Conservation (phyloP, 2,329 filamentous ascomycete species). For the Penicillium janthinellum region DNA sequence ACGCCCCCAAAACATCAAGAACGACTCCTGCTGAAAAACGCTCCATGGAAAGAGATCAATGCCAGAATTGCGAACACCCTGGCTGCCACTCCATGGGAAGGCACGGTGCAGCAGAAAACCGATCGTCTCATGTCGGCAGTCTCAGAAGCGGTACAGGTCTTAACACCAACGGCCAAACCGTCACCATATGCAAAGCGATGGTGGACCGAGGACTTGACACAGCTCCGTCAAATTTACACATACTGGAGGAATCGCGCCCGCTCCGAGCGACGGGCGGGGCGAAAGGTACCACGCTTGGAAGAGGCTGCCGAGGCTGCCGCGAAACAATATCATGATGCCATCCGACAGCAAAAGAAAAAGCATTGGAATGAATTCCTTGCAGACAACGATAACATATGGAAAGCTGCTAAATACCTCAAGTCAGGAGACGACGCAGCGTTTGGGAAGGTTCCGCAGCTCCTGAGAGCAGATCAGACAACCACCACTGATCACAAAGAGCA, state of each 20-base stretch:
- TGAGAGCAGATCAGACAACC: constrained; percentile 17
- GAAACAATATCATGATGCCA: constrained; percentile 24
- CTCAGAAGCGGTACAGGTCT: constrained; percentile 15
- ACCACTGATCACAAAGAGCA: constrained; percentile 17
- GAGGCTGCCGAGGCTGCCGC: constrained; percentile 15
- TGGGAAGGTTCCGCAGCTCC: constrained; percentile 18
- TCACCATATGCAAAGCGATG: constrained; percentile 26
- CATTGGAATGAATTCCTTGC: constrained; percentile 29
- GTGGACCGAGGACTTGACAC: constrained; percentile 26
- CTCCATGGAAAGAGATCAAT: constrained; percentile 27
- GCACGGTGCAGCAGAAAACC: constrained; percentile 22
- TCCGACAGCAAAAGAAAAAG: constrained; percentile 29
- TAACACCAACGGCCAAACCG: constrained; percentile 21
- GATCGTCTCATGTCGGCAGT: constrained; percentile 20
- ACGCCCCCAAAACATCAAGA: constrained; percentile 13
- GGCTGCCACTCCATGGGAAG: constrained; percentile 11
- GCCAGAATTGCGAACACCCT: constrained; percentile 16
- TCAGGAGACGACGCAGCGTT: constrained; percentile 13
- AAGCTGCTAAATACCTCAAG: constrained; percentile 28
- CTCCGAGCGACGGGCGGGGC: constrained; percentile 14
- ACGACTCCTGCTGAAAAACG: constrained; percentile 26
- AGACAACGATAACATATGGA: constrained; percentile 31
- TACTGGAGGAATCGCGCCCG: constrained; percentile 19
- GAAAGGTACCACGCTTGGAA: constrained; percentile 30
- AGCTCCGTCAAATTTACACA: constrained; percentile 20